phyloP scores from a whole-genome alignment of 768 basidiomycete species.

The Omphalotus guepiniiformis region DNA sequence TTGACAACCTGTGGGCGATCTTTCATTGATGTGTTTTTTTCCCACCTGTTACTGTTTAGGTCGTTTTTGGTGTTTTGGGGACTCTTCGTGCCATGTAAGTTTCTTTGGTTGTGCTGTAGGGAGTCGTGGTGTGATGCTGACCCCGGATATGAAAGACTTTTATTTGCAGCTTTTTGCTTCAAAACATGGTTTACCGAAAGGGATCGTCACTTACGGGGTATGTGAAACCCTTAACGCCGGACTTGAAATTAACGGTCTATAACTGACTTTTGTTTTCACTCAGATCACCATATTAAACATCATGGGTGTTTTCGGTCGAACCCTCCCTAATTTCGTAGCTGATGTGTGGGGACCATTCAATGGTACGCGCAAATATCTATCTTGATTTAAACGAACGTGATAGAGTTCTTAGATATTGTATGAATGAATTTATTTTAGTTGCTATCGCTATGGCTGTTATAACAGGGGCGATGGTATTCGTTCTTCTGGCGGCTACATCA shows the following conservation, averaged over 20 bases:
- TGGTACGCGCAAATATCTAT: background rate
- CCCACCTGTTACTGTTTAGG: background rate
- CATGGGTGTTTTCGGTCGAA: constrained; percentile 3
- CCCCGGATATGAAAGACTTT: too few relatives aligned
- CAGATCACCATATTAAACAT: constrained; percentile 8
- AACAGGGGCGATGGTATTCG: constrained; percentile 3
- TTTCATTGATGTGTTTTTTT: constrained; percentile 1
- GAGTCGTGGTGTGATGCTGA: too few relatives aligned
- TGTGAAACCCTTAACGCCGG: background rate
- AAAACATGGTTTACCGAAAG: constrained; percentile 4
- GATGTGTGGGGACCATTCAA: constrained; percentile 7
- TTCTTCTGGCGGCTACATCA: constrained; percentile 4
- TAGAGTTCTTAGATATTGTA: background rate
- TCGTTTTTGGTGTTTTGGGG: constrained; percentile 10
- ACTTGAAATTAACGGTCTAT: background rate
- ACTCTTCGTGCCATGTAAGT: constrained; percentile 7
- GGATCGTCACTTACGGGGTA: constrained; percentile 9
- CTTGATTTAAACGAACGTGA: background rate
- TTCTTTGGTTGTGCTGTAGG: too few relatives aligned
- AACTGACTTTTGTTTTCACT: background rate
- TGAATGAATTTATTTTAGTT: background rate
- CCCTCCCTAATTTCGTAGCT: constrained; percentile 3
- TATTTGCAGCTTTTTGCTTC: constrained; percentile 8
- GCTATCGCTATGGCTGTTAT: background rate
- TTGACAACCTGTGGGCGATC: background rate